phyloP scores from a whole-genome alignment of 176 grass and related monocot species.

The Carex kokanica region DNA sequence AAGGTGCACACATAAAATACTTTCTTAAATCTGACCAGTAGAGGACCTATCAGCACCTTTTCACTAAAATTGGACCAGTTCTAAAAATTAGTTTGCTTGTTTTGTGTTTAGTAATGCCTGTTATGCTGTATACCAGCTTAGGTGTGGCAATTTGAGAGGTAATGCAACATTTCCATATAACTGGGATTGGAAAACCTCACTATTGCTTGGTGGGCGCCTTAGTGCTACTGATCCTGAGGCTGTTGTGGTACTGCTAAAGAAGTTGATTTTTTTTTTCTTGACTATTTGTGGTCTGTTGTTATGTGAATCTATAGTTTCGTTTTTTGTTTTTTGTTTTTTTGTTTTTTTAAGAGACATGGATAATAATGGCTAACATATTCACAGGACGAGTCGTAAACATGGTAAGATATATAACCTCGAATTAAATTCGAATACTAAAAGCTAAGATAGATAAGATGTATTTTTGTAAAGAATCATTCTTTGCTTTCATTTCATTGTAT shows the following conservation, averaged over 20 bases:
- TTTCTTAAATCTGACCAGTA: background rate
- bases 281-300: background rate
- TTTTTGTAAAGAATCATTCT: too few species aligned
- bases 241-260: slow-evolving; percentile 83
- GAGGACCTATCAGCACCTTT: background rate
- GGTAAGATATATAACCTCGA: too few species aligned
- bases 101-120: background rate
- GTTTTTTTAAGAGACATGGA: too few species aligned
- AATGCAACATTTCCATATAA: slow-evolving; percentile 66
- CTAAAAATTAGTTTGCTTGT: background rate
- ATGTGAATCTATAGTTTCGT: slow-evolving; percentile 4
- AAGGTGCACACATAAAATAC: slow-evolving; percentile 43
- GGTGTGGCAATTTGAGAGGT: background rate
- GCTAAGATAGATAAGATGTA: too few species aligned
- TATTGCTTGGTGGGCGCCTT: slow-evolving; percentile 79
- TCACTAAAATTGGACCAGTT: background rate
- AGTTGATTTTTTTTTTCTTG: slow-evolving; percentile 30
- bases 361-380: too few species aligned
- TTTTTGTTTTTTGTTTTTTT: background rate
- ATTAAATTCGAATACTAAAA: too few species aligned
- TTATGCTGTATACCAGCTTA: background rate
- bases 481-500: too few species aligned
- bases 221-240: slow-evolving; percentile 94
- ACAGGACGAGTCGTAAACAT: background rate
- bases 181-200: slow-evolving; percentile 91